Base-by-base conservation (phyloP, 768 basidiomycete species). In the Termitomyces sp. region DNA sequence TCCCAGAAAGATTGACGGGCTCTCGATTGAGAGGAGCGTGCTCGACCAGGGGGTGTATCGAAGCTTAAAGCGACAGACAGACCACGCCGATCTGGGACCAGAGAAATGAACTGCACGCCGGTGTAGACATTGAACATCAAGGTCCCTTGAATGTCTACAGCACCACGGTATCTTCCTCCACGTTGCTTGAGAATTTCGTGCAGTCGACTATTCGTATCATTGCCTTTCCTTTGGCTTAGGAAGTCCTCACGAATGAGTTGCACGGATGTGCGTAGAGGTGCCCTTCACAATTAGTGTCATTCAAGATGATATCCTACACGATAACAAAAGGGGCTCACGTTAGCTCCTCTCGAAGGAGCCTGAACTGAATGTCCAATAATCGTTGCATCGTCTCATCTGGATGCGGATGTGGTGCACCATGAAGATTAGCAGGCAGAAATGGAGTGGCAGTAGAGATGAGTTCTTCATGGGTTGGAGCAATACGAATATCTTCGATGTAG, bases 301-400 rank as follows among this genome's bases (percentile, higher is more conserved):
- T 34, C 13, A 22, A 16, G 33, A 37, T 61, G 37, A 41, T 50
- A 36, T 31, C 45, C 49, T 50, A 6, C n/a, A 44, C 41, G 7
- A 47, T 47, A 4, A 2, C 2, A n/a, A 6, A 16, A 59, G 27
- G 36, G 7, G 67, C 82, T 24, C 64, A 87, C 82, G 79, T 87
- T 18, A 88, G 71, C 57, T 92, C 90, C 62, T 91, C 90, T 39
- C 90, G 76, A 37, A 92, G 72, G 0, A 91, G 76, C 36, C 90
- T 82, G 68, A 88, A 92, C 62, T 92, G 88, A 4, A 87, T 80
- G 58, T 93, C 91, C 12, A 91, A 71, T 22, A 86, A 73, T 8
- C 84, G 75, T 57, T 87, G 78, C 81, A 91, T 89, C 24, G 82
- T 83, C 16, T 78, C 77, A 3, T 70, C 61, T 0, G 81, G 81